These are phyloP conservation scores for Stevia rebaudiana DNA, from an alignment of 140 eudicot species.

Conservation along the genomic window DNA sequence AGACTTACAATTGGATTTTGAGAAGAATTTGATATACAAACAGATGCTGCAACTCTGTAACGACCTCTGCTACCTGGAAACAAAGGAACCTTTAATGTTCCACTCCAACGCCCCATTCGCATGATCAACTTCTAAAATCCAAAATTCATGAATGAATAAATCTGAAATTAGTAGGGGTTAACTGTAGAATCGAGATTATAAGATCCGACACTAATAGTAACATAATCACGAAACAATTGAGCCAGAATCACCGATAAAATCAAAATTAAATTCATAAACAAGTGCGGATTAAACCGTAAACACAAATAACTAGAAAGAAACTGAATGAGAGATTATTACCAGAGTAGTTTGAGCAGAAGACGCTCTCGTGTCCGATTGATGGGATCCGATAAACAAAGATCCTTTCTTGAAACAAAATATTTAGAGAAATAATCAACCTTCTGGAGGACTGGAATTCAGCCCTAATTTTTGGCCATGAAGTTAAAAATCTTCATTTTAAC, in stretches of 20 bases:
- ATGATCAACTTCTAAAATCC: too few species aligned
- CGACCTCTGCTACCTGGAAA: constrained; percentile 44
- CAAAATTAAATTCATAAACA: neutral
- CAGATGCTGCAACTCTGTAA: constrained; percentile 76
- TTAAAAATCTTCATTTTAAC: neutral
- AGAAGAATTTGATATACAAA: constrained; percentile 54
- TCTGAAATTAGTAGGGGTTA: neutral
- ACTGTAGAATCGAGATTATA: neutral
- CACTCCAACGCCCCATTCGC: constrained; percentile 94
- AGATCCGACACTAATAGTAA: too few species aligned
- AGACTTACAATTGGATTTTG: constrained; percentile 47
- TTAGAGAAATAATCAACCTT: neutral
- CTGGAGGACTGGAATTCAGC: neutral
- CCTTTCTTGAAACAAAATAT: neutral
- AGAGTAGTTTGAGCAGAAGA: neutral
- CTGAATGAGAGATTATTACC: constrained; percentile 7
- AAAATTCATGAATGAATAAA: too few species aligned
- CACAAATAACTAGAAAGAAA: neutral
- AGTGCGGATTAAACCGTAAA: constrained; percentile 8
- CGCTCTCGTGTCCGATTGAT: neutral
- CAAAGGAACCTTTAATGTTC: constrained; percentile 66
- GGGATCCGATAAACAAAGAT: constrained; percentile 15
- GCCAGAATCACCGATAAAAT: neutral
- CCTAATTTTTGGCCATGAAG: constrained; percentile 5
- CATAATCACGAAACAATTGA: neutral